Percentiles rank a stretch among this genome's conserved stretches.
Evolutionary conservation across 2,329 filamentous ascomycete genomes (phyloP).

Genomic region (Alternaria brassicae): DNA sequence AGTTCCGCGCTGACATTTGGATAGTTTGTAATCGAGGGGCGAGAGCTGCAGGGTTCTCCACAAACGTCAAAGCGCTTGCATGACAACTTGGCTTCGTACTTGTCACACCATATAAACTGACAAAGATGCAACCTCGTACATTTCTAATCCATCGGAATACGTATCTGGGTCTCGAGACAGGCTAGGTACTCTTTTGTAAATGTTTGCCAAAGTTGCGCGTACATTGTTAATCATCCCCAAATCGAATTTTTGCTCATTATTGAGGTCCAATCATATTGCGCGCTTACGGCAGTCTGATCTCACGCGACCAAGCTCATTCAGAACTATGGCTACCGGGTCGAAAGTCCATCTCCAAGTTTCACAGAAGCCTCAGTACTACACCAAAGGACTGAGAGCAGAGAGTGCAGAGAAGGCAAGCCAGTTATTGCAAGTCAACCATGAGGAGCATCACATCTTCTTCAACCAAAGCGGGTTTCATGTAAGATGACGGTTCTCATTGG

Average conservation of each 20-base stretch:
- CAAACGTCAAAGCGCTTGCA: slow-evolving; percentile 10
- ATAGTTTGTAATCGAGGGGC: slow-evolving; percentile 3
- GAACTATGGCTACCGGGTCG: slow-evolving; percentile 44
- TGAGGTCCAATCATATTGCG: background rate
- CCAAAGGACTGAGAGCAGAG: slow-evolving; percentile 59
- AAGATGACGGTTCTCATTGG: background rate
- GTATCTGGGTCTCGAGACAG: background rate
- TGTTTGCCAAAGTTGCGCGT: background rate
- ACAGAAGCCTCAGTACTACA: slow-evolving; percentile 57
- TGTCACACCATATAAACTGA: background rate
- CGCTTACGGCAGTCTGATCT: background rate
- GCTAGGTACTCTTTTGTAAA: background rate
- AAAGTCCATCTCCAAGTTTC: slow-evolving; percentile 52
- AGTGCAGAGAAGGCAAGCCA: slow-evolving; percentile 69
- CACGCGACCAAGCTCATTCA: background rate
- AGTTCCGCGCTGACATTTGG: slow-evolving; percentile 1
- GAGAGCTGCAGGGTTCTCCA: slow-evolving; percentile 5
- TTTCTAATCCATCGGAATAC: background rate
- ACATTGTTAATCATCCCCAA: background rate
- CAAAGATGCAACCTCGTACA: background rate
- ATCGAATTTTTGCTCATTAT: background rate
- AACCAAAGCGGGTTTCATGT: slow-evolving; percentile 76
- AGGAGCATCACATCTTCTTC: slow-evolving; percentile 80
- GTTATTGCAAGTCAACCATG: slow-evolving; percentile 78
- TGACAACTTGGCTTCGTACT: background rate